A percentile compares a stretch with the other conserved stretches of the same genome.
These are phyloP conservation scores for Termitomyces sp. DNA, from an alignment of 768 basidiomycete species.

Conservation along the genomic window DNA sequence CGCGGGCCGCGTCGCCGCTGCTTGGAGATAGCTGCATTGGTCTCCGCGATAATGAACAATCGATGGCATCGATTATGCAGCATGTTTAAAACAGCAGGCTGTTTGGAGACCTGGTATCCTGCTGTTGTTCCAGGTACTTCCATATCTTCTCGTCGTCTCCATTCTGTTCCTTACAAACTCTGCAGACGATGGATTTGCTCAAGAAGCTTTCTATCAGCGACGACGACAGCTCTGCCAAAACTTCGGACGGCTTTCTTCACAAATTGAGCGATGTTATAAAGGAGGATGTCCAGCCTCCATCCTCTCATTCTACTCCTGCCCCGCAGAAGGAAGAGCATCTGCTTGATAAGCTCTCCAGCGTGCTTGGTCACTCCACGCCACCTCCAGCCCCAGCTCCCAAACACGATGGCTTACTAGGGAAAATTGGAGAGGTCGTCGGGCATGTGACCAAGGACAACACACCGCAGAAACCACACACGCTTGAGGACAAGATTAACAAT, in stretches of 20 bases:
- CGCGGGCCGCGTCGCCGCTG: not conserved
- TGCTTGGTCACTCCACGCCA: constrained; percentile 2
- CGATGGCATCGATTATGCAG: constrained; percentile 9
- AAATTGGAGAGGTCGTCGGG: constrained; percentile 8
- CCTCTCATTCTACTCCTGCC: not conserved
- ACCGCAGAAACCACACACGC: constrained; percentile 12
- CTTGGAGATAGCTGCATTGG: not conserved
- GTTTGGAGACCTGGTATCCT: not conserved
- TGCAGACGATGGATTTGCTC: constrained; percentile 12
- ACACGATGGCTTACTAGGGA: constrained; percentile 13
- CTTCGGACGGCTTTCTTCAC: constrained; percentile 1
- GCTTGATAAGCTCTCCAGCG: constrained; percentile 9
- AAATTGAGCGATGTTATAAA: constrained; percentile 6
- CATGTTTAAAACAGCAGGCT: not conserved
- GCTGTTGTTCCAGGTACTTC: not conserved
- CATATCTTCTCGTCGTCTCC: not conserved
- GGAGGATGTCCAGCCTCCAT: not conserved
- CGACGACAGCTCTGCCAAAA: not conserved
- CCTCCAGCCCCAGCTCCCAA: constrained; percentile 2
- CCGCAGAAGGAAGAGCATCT: constrained; percentile 4
- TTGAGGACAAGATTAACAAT: constrained; percentile 17
- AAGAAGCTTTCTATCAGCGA: constrained; percentile 11
- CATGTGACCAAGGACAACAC: constrained; percentile 6
- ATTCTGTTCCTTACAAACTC: not conserved
- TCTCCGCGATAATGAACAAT: not conserved